Percentiles rank a stretch among this genome's conserved stretches.
Evolutionary conservation across 1,284 basidiomycete genomes (phyloP).

Genomic region (Puccinia novopanici): DNA sequence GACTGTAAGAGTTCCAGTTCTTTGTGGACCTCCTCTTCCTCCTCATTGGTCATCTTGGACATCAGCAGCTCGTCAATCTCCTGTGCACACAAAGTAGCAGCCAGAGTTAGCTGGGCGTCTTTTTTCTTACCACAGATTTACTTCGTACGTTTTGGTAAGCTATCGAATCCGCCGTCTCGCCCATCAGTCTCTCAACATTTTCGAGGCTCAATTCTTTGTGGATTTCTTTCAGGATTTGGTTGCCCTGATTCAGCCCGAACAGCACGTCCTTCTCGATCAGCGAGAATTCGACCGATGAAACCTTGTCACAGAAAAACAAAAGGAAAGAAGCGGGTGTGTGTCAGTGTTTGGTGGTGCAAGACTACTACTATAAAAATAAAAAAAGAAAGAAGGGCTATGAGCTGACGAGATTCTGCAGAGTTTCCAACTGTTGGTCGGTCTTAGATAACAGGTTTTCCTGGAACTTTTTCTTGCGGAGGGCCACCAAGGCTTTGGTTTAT

Average conservation of each 20-base stretch:
- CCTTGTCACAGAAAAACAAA: conserved; percentile 46
- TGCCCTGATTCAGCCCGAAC: conserved; percentile 89
- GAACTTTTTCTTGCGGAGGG: conserved; percentile 85
- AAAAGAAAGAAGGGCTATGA: too few species aligned
- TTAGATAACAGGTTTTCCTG: conserved; percentile 82
- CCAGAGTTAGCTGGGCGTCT: too few species aligned
- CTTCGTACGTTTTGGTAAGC: conserved; percentile 71
- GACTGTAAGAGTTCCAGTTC: conserved; percentile 64
- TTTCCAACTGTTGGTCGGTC: conserved; percentile 87
- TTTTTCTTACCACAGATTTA: background rate
- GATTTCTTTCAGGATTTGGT: conserved; percentile 85
- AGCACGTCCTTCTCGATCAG: conserved; percentile 88
- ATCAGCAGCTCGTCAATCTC: conserved; percentile 88
- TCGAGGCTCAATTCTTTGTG: conserved; percentile 91
- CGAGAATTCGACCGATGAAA: conserved; percentile 89
- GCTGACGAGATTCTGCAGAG: conserved; percentile 79
- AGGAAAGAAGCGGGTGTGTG: background rate
- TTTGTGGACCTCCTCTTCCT: conserved; percentile 86
- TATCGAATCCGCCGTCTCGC: conserved; percentile 85
- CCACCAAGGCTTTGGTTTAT: conserved; percentile 84
- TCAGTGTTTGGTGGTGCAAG: too few species aligned
- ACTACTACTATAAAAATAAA: too few species aligned
- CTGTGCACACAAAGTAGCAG: conserved; percentile 14
- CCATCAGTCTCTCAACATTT: conserved; percentile 87
- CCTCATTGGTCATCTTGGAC: conserved; percentile 77